Base-by-base conservation (phyloP, 1,284 basidiomycete genomes). In the Rhizoctonia solani region DNA sequence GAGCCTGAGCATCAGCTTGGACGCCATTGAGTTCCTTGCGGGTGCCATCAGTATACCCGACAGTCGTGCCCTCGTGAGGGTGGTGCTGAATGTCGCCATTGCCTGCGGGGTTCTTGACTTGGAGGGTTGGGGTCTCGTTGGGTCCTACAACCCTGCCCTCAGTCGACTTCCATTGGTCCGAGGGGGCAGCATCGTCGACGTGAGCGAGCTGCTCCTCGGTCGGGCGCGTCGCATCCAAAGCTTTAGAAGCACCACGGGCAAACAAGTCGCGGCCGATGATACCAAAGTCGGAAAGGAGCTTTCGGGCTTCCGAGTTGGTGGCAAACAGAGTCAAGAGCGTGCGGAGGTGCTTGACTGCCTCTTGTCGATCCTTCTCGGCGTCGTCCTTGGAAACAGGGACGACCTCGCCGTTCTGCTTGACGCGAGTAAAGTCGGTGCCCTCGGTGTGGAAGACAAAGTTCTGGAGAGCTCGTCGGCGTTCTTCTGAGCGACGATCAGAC, bases 231-330 rank as follows among this genome's bases (percentile, higher is more conserved):
- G 77, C 76, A 65, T 87, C 83, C n/a, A 92, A 90, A 8, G 84
- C 88, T 77, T 93, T 91, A 72, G 81, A 77, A 0, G 91, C 89
- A 29, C 85, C 86, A 55, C 85, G 87, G 19, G 92, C 87, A 70
- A 96, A 87, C 67, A 97, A 81, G 78, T 96, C 93, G 66, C 93
- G 89, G 0, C 92, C 93, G 68, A 95, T 87, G 70, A 92, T 76
- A 29, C 87, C 86, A 72, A 93, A 85, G 77, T 96, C 93, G 37
- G 85, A 84, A 65, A 94, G 77, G 58, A 95, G 87, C 78, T 97
- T 97, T 74, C 93, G 89, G 41, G 92, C 88, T 79, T 97, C 95
- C 0, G 88, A 88, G 80, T 96, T 97, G 75, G 93, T 95, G 71
- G 93, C 81, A 73, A 97, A 83, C 72, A 97, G 88, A 23, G 84